Percentiles rank a stretch among this genome's conserved stretches.
phyloP scores from a whole-genome alignment of 129 eudicot species.

The Chrysanthemum makinoi region DNA sequence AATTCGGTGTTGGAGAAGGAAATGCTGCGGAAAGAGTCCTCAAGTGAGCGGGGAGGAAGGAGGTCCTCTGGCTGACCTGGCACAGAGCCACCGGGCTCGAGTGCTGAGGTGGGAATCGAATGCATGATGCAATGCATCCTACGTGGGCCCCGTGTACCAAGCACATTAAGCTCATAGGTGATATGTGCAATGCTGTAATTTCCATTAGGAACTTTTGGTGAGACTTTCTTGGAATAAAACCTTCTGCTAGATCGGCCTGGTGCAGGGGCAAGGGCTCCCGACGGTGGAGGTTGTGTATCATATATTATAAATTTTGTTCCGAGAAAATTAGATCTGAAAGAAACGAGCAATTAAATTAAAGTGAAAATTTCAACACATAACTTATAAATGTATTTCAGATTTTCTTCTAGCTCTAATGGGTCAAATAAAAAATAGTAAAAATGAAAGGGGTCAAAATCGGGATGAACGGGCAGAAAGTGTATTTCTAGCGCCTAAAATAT shows the following conservation, averaged over 20 bases:
- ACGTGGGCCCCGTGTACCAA: conserved; percentile 85
- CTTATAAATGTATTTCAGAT: too few relatives aligned
- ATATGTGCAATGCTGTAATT: conserved; percentile 76
- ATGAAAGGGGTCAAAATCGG: too few relatives aligned
- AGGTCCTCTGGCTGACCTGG: conserved; percentile 78
- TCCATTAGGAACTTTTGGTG: conserved; percentile 79
- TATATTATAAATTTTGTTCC: conserved; percentile 85
- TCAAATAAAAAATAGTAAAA: too few relatives aligned
- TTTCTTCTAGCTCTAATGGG: too few relatives aligned
- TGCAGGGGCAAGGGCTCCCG: conserved; percentile 49
- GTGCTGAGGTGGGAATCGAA: conserved; percentile 69
- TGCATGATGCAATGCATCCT: conserved; percentile 87
- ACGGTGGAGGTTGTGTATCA: conserved; percentile 78
- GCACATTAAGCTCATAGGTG: conserved; percentile 74
- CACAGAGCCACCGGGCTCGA: conserved; percentile 64
- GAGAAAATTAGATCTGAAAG: conserved; percentile 73
- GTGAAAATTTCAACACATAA: too few relatives aligned
- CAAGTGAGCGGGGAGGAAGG: conserved; percentile 65
- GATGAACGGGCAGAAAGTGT: too few relatives aligned
- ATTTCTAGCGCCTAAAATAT: too few relatives aligned
- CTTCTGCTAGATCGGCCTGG: conserved; percentile 77
- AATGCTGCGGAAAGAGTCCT: conserved; percentile 75
- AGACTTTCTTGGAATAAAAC: conserved; percentile 69
- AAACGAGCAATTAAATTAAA: neutral
- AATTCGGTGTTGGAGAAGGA: conserved; percentile 77